A percentile compares a stretch with the other conserved stretches of the same genome.
These are phyloP conservation scores for Fusarium zealandicum DNA, from an alignment of 2,329 filamentous ascomycete genomes.

Conservation along the genomic window DNA sequence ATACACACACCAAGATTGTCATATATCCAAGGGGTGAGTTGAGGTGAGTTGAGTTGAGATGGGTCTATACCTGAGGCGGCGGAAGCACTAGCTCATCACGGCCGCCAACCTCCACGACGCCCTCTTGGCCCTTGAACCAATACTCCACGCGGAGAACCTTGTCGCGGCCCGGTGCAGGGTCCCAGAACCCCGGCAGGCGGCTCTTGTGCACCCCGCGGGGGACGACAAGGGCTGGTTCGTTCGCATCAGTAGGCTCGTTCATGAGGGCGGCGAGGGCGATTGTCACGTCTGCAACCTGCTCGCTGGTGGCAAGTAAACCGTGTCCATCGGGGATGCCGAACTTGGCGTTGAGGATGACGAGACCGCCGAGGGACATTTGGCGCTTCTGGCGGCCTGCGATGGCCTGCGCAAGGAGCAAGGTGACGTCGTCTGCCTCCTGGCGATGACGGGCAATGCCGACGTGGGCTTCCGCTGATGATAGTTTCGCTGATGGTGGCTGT, in stretches of 20 bases:
- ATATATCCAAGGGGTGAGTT: not conserved
- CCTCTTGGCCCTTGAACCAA: slow-evolving; percentile 48
- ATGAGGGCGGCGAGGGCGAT: slow-evolving; percentile 57
- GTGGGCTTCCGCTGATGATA: slow-evolving; percentile 24
- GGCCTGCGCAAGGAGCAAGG: slow-evolving; percentile 51
- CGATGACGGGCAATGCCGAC: slow-evolving; percentile 46
- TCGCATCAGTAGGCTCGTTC: slow-evolving; percentile 37
- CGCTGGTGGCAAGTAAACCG: slow-evolving; percentile 43
- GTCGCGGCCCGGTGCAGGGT: slow-evolving; percentile 52
- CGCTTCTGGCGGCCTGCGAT: slow-evolving; percentile 51
- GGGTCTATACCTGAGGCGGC: slow-evolving; percentile 16
- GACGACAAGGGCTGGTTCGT: slow-evolving; percentile 46
- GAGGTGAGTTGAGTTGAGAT: not conserved
- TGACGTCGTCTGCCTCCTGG: slow-evolving; percentile 55
- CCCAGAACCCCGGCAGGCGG: slow-evolving; percentile 59
- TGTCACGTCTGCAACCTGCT: slow-evolving; percentile 59
- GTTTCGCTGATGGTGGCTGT: slow-evolving; percentile 16
- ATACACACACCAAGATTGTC: not conserved
- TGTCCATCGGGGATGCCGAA: slow-evolving; percentile 51
- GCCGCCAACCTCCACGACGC: slow-evolving; percentile 31
- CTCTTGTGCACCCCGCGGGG: slow-evolving; percentile 53
- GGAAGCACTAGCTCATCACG: slow-evolving; percentile 39
- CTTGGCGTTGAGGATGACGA: slow-evolving; percentile 59
- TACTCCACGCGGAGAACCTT: slow-evolving; percentile 58
- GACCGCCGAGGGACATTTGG: slow-evolving; percentile 46